Base-by-base conservation (phyloP, 2,329 filamentous ascomycete species). In the Claviceps maximensis region DNA sequence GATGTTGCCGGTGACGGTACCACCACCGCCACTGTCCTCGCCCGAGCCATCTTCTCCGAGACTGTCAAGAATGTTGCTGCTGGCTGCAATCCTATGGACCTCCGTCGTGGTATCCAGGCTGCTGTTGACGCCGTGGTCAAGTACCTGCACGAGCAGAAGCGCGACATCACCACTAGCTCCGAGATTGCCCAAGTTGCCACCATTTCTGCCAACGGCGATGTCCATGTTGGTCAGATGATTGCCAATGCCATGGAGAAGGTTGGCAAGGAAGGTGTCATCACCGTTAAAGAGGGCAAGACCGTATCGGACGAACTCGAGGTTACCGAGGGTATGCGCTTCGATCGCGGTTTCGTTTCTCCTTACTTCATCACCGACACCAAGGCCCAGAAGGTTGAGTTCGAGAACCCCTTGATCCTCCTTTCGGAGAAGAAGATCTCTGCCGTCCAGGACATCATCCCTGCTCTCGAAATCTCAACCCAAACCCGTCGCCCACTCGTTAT, bases 341-440 rank as follows among this genome's bases (percentile, higher is more conserved):
- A 98, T 82, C 91, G 93, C 67, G 93, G 93, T 58, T 98, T 86
- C 73, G 91, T 95, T 69, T 98, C 93, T 27, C 90, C 93, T 63
- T 98, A 98, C 84, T 98, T 98, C 80, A 98, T 98, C 78, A 98
- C 93, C 77, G 93, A 98, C 67, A 77, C 89, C 81, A 98, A 98
- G 85, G 73, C 90, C 56, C 89, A 95, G 72, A 98, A 98, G 84
- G 90, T 97, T 54, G 93, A 98, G 77, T 98, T 98, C 62, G 93
- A 98, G 84, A 97, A 98, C 82, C 93, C 93, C 60, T 75, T 98
- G 68, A 93, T 98, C 70, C 87, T 98, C 50, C 87, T 98, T 53
- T 97, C 93, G 9, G 93, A 98, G 83, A 97, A 96, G 87, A 98
- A 98, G 85, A 98, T 98, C 74, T 98, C 93, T 51, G 89, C 90